Evolutionary conservation across 2,329 filamentous ascomycete genomes (phyloP).

Genomic region (Aspergillus jensenii): DNA sequence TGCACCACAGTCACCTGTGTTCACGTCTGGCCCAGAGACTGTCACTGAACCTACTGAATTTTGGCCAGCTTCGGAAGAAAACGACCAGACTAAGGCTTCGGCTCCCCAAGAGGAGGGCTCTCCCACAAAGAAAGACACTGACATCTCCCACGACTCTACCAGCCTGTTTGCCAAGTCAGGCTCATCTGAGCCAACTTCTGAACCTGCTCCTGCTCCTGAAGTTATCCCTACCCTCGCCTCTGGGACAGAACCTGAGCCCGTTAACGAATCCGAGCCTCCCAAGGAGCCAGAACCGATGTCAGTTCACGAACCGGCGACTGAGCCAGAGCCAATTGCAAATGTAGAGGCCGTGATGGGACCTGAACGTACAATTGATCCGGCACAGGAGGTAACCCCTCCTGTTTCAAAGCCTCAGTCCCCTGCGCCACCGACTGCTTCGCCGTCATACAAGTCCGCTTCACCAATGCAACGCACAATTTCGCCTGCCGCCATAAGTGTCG

Average conservation of each 20-base stretch:
- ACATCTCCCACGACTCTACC: background rate
- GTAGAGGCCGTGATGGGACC: constrained; percentile 1
- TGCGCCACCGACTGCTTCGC: constrained; percentile 13
- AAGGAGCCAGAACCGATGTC: background rate
- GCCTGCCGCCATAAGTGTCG: constrained; percentile 9
- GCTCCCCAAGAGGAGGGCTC: background rate
- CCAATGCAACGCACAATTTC: constrained; percentile 15
- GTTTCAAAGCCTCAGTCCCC: constrained; percentile 18
- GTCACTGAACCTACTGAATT: background rate
- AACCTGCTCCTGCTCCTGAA: background rate
- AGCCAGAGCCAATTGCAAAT: background rate
- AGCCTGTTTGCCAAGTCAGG: background rate
- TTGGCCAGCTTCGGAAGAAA: constrained; percentile 5
- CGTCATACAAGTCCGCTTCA: constrained; percentile 17
- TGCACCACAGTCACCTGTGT: constrained; percentile 25
- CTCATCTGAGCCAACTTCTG: background rate
- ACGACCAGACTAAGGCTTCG: background rate
- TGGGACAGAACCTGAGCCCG: background rate
- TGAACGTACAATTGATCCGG: constrained; percentile 4
- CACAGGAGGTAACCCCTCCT: constrained; percentile 15
- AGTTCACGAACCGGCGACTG: background rate
- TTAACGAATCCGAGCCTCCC: background rate
- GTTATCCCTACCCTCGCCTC: background rate
- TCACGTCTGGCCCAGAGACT: constrained; percentile 8
- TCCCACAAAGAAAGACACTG: background rate